Evolutionary conservation across 2,329 filamentous ascomycete genomes (phyloP), one percentile per base, ranked within the genome.

Genomic region (Fusarium caatingaense): DNA sequence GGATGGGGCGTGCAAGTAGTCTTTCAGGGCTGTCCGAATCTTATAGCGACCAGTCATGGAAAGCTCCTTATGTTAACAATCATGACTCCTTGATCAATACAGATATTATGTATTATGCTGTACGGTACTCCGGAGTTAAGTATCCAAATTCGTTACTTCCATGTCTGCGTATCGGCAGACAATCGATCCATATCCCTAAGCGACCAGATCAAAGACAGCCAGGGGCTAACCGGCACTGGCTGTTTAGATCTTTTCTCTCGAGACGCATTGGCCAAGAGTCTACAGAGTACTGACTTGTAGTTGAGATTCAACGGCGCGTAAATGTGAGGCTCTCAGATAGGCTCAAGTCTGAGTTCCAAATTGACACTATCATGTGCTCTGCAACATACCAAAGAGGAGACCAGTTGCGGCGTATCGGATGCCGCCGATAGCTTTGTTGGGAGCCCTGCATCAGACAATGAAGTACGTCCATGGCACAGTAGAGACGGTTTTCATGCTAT

Each of bases 401-500:
- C 32, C 15, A 62, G 21, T 47, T 18, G 23, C 44, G 51, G 18
- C 50, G 51, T 25, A 50, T 54, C 54, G 60, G 65, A 60, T 53
- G 27, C 60, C 42, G 47, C 64, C 62, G 59, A 68, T 25, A 11
- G 30, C 32, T 60, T 56, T 56, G 54, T 64, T 63, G 51, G 68
- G 57, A 48, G 50, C 50, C 41, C 16, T 66, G 54, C 60, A 60
- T 60, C 50, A 25, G 49, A 64, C 45, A 49, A 56, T 44, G 18
- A 56, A 51, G 60, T 48, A 56, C 44, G 27, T 50, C 25, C 20
- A 56, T 42, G 62, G 41, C 53, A 41, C 30, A 49, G 40, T 30
- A 25, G 40, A 23, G 20, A 55, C 21, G 21, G 32, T 13, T 61
- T 44, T 8, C 30, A 45, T 53, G n/a, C 37, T 51, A 61, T 62